Evolutionary conservation across 2,329 filamentous ascomycete genomes (phyloP).

Genomic region (Pseudogymnoascus sp.): DNA sequence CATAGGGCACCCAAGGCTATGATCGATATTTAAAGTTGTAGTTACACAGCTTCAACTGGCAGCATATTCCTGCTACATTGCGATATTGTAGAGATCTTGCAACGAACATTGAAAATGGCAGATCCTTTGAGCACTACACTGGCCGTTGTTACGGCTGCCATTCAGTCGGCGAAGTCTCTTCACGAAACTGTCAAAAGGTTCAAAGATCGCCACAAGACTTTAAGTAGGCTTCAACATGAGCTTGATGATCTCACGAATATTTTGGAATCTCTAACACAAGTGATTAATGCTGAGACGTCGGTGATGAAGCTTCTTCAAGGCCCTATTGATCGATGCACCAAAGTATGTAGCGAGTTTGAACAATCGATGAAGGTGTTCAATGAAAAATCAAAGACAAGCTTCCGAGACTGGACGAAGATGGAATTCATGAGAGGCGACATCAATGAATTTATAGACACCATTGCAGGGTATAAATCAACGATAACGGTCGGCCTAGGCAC

Average conservation of each 20-base stretch:
- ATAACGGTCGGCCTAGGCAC: conserved; percentile 32
- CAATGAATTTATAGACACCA: conserved; percentile 33
- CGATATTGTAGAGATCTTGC: not conserved
- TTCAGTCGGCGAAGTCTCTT: conserved; percentile 30
- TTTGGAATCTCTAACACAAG: conserved; percentile 26
- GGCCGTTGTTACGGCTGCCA: conserved; percentile 29
- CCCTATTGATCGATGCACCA: conserved; percentile 31
- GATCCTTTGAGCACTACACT: conserved; percentile 32
- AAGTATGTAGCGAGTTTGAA: conserved; percentile 33
- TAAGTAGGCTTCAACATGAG: conserved; percentile 29
- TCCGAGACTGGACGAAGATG: conserved; percentile 36
- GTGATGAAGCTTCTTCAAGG: conserved; percentile 30
- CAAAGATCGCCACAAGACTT: conserved; percentile 30
- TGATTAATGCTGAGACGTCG: conserved; percentile 21
- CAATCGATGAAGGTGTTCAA: conserved; percentile 30
- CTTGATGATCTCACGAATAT: conserved; percentile 31
- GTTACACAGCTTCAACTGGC: too few relatives aligned
- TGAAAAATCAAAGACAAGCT: conserved; percentile 28
- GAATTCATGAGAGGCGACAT: conserved; percentile 36
- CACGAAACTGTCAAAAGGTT: conserved; percentile 30
- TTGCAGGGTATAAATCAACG: conserved; percentile 34
- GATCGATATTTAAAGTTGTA: too few relatives aligned
- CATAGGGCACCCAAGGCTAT: too few relatives aligned
- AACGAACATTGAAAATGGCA: conserved; percentile 9
- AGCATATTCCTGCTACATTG: too few relatives aligned